Conservation (phyloP, 257 asterid genomes). For the Nicotiana obtusifolia region DNA sequence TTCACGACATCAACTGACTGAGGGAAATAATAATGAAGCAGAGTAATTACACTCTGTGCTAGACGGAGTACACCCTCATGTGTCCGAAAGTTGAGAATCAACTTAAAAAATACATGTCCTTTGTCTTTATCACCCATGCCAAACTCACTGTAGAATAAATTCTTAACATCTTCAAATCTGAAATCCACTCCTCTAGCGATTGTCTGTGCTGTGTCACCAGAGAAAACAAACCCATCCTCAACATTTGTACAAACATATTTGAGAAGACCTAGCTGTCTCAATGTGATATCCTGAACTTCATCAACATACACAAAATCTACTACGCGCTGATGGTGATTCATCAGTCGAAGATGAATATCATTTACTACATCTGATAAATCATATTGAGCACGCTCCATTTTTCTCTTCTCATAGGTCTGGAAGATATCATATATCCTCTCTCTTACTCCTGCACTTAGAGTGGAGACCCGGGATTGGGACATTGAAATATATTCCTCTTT, state of each 20-base stretch:
- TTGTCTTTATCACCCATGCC: constrained; percentile 32
- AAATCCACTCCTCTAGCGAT: constrained; percentile 56
- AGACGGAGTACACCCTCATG: constrained; percentile 51
- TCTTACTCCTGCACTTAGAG: constrained; percentile 28
- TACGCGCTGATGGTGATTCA: constrained; percentile 19
- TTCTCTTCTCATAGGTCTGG: constrained; percentile 47
- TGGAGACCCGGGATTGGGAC: constrained; percentile 35
- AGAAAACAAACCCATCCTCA: constrained; percentile 51
- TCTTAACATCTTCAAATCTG: constrained; percentile 47
- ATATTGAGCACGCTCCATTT: constrained; percentile 36
- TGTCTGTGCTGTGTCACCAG: constrained; percentile 60
- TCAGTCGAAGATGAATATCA: constrained; percentile 43
- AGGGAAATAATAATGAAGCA: too few relatives aligned
- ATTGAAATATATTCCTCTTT: constrained; percentile 31
- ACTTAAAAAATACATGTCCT: constrained; percentile 30
- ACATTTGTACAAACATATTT: constrained; percentile 41
- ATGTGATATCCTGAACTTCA: constrained; percentile 55
- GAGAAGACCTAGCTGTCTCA: constrained; percentile 45
- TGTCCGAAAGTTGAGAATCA: constrained; percentile 56
- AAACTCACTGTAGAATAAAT: constrained; percentile 48
- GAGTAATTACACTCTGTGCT: constrained; percentile 52
- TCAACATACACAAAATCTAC: constrained; percentile 64
- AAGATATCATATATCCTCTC: constrained; percentile 37
- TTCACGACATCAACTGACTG: too few relatives aligned
- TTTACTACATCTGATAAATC: constrained; percentile 57